These are phyloP conservation scores for Beauveria scarabaeidicola DNA, from an alignment of 2,329 filamentous ascomycete species.

Conservation along the genomic window DNA sequence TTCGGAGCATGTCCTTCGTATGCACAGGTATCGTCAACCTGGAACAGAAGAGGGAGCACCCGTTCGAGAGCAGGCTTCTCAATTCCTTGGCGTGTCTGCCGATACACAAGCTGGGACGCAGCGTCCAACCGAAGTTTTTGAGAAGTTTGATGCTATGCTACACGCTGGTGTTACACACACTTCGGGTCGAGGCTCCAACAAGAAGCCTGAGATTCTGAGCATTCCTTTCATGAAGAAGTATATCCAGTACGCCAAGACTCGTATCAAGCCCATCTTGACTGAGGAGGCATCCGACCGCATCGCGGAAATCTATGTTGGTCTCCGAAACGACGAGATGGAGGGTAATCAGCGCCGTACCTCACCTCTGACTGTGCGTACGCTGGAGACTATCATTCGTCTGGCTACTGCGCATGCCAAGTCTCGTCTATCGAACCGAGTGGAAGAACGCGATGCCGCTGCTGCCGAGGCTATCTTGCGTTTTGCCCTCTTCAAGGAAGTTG, in stretches of 20 bases:
- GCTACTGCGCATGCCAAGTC: constrained; percentile 94
- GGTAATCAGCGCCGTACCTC: constrained; percentile 89
- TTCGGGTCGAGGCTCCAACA: constrained; percentile 62
- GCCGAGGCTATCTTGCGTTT: constrained; percentile 89
- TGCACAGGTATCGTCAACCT: constrained; percentile 90
- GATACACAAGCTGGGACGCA: constrained; percentile 68
- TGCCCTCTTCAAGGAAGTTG: constrained; percentile 92
- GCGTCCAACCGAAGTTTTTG: constrained; percentile 77
- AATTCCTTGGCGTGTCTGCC: constrained; percentile 79
- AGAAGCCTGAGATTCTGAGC: constrained; percentile 79
- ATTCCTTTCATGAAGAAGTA: constrained; percentile 99
- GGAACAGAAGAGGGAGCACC: constrained; percentile 92
- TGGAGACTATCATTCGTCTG: constrained; percentile 96
- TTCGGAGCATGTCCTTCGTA: constrained; percentile 92
- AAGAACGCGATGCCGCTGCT: constrained; percentile 78
- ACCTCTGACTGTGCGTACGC: constrained; percentile 90
- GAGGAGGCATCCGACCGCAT: constrained; percentile 90
- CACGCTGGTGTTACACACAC: constrained; percentile 81
- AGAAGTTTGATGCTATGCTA: constrained; percentile 94
- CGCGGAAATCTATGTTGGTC: constrained; percentile 78
- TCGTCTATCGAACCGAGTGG: constrained; percentile 76
- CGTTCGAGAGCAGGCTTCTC: constrained; percentile 76
- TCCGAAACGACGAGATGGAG: constrained; percentile 93
- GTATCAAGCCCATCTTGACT: constrained; percentile 82
- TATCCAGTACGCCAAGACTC: constrained; percentile 92